Conservation (phyloP, 305 asterid species). For the Withania somnifera region DNA sequence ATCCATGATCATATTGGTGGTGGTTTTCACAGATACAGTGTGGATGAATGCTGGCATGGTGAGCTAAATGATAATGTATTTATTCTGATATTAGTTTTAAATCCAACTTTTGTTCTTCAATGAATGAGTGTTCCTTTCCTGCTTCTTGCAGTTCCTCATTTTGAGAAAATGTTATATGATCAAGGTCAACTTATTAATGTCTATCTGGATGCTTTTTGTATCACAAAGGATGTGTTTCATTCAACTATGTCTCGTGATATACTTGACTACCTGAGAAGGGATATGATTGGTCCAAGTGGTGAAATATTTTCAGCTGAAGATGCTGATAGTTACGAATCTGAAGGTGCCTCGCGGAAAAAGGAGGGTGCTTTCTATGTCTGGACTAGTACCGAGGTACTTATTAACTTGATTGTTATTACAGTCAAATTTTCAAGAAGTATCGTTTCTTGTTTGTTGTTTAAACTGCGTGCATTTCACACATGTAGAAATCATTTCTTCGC, state of each 20-base stretch:
- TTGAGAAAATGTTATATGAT: conserved; percentile 95
- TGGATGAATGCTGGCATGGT: conserved; percentile 99
- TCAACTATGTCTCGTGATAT: conserved; percentile 58
- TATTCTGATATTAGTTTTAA: not conserved
- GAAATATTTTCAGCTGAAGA: conserved; percentile 94
- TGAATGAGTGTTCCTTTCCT: not conserved
- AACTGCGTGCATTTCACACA: not conserved
- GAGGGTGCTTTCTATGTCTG: conserved; percentile 90
- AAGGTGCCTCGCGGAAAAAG: conserved; percentile 56
- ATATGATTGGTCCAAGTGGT: conserved; percentile 76
- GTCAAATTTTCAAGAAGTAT: not conserved
- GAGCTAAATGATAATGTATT: conserved; percentile 9
- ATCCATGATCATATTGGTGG: conserved; percentile 92
- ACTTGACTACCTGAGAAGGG: conserved; percentile 85
- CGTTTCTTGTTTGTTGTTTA: not conserved
- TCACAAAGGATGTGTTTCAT: conserved; percentile 55
- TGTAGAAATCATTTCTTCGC: not conserved
- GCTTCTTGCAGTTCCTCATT: conserved; percentile 74
- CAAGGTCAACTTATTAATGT: conserved; percentile 86
- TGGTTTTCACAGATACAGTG: conserved; percentile 96
- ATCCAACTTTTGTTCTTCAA: not conserved
- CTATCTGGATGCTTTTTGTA: conserved; percentile 59
- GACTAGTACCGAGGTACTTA: conserved; percentile 61
- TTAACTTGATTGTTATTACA: not conserved
- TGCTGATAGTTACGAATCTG: conserved; percentile 90